phyloP scores from a whole-genome alignment of 441 rosid species.

The Croton setiger region DNA sequence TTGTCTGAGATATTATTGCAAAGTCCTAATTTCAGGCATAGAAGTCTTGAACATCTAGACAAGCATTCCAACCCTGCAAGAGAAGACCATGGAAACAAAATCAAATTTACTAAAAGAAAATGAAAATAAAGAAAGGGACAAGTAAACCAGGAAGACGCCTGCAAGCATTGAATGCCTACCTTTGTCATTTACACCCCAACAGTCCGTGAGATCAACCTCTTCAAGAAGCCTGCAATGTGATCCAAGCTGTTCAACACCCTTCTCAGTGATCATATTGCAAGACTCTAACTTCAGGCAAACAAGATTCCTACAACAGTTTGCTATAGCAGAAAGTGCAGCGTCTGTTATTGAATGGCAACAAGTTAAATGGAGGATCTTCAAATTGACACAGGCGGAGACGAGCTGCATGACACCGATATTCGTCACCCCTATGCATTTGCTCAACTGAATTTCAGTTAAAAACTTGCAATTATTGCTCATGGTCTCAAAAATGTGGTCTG shows the following conservation, averaged over 20 bases:
- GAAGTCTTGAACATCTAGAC: conserved; percentile 62
- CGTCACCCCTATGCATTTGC: conserved; percentile 72
- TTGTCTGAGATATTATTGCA: conserved; percentile 64
- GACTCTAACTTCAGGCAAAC: conserved; percentile 73
- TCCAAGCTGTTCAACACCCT: conserved; percentile 70
- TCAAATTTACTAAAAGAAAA: conserved; percentile 1
- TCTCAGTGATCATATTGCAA: conserved; percentile 76
- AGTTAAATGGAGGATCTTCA: conserved; percentile 56
- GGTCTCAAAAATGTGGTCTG: conserved; percentile 42
- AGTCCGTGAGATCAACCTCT: conserved; percentile 91
- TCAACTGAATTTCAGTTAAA: conserved; percentile 62
- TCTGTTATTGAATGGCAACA: conserved; percentile 75
- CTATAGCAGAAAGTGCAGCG: conserved; percentile 66
- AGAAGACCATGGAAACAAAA: conserved; percentile 16
- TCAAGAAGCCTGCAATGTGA: conserved; percentile 51
- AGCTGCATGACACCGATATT: conserved; percentile 55
- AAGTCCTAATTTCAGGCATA: conserved; percentile 68
- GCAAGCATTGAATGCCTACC: conserved; percentile 35
- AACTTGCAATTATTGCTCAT: conserved; percentile 53
- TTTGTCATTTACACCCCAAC: conserved; percentile 60
- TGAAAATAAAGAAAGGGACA: not conserved
- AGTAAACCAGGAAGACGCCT: not conserved
- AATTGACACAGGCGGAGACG: conserved; percentile 49
- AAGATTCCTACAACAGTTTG: conserved; percentile 59
- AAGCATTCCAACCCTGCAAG: conserved; percentile 68